These are phyloP conservation scores for Cucumis melo DNA, from an alignment of 306 rosid genomes.

Conservation along the genomic window DNA sequence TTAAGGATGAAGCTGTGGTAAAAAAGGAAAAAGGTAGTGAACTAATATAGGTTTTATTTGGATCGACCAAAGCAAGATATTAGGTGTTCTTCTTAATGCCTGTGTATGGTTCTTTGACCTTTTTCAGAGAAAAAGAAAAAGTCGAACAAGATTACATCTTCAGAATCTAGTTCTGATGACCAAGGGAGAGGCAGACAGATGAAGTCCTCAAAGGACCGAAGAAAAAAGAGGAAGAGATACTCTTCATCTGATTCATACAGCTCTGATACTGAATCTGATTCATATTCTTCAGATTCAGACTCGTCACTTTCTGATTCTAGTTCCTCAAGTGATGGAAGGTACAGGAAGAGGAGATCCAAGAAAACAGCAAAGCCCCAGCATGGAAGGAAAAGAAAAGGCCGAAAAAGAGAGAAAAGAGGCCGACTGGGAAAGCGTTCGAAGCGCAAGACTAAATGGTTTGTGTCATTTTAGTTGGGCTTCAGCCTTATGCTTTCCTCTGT, in stretches of 20 bases:
- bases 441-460: conserved; percentile 49
- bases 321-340: conserved; percentile 54
- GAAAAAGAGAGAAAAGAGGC: conserved; percentile 43
- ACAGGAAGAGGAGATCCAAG: conserved; percentile 41
- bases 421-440: conserved; percentile 35
- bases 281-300: conserved; percentile 34
- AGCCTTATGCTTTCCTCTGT: neutral
- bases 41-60: conserved; percentile 1
- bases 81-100: conserved; percentile 5
- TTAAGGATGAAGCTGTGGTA: conserved; percentile 20
- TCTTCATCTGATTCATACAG: conserved; percentile 62
- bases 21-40: conserved; percentile 68
- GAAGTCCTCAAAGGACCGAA: conserved; percentile 36
- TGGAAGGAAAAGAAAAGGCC: conserved; percentile 50
- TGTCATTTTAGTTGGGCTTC: conserved; percentile 5
- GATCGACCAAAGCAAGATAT: neutral
- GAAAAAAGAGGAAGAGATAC: conserved; percentile 54
- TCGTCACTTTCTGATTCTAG: conserved; percentile 59
- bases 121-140: conserved; percentile 55
- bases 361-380: conserved; percentile 36
- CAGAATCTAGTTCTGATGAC: conserved; percentile 51
- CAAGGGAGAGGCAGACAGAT: conserved; percentile 37
- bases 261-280: conserved; percentile 45
- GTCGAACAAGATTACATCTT: conserved; percentile 30
- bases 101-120: conserved; percentile 4